Percentiles rank a stretch among this genome's conserved stretches.
phyloP scores from a whole-genome alignment of 2,329 filamentous ascomycete species.

The Botrytis fabae region DNA sequence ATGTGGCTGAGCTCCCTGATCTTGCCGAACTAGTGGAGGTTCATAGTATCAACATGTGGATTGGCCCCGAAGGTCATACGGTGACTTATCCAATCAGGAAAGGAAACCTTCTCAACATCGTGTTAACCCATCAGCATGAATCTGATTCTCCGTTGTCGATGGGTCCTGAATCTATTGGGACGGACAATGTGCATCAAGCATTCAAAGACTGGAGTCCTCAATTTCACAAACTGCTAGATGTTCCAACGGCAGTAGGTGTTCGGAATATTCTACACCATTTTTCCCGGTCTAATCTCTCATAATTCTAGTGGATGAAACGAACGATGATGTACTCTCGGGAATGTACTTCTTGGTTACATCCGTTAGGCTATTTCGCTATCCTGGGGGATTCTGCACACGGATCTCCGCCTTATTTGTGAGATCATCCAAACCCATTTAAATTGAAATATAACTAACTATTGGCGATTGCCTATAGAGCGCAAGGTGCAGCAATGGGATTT shows the following conservation, averaged over 20 bases:
- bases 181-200: neutral
- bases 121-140: neutral
- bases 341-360: neutral
- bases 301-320: constrained; percentile 2
- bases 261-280: too few species aligned
- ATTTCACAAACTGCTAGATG: neutral
- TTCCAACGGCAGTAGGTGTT: neutral
- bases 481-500: constrained; percentile 64
- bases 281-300: neutral
- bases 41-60: constrained; percentile 7
- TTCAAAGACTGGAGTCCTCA: neutral
- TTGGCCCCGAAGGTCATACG: neutral
- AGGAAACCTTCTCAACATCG: neutral
- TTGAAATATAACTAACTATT: neutral
- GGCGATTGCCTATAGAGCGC: constrained; percentile 44
- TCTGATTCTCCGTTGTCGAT: neutral
- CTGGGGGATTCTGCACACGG: constrained; percentile 1
- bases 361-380: neutral
- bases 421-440: too few species aligned
- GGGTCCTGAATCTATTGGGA: neutral
- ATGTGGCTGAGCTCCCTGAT: neutral
- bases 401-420: constrained; percentile 8
- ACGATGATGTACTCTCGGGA: constrained; percentile 2
- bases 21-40: neutral
- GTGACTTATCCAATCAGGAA: constrained; percentile 8